Evolutionary conservation across 1,139 yeast genomes (phyloP).

Genomic region (Barnettozyma hawaiiensis): DNA sequence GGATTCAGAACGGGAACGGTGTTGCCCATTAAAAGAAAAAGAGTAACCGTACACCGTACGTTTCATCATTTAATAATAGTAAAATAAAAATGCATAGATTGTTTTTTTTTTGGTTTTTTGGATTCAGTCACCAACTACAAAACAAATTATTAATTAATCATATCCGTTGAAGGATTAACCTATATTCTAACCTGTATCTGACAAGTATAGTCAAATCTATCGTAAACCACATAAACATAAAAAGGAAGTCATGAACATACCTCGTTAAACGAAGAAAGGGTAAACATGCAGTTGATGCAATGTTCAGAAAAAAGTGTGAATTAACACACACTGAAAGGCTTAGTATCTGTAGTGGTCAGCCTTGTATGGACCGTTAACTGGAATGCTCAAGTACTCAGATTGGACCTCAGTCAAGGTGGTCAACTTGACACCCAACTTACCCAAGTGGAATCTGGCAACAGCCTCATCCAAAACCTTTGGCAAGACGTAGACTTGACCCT

Average conservation of each 20-base stretch:
- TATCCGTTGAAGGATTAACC: slow-evolving; percentile 10
- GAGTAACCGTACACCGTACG: too few species aligned
- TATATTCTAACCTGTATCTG: slow-evolving; percentile 3
- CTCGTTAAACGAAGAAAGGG: slow-evolving; percentile 6
- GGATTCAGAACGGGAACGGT: neutral
- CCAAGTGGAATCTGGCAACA: slow-evolving; percentile 96
- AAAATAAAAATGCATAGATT: neutral
- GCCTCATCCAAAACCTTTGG: slow-evolving; percentile 99
- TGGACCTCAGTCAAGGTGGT: slow-evolving; percentile 73
- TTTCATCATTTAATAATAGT: neutral
- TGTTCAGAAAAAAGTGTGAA: slow-evolving; percentile 1
- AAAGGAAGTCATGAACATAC: slow-evolving; percentile 11
- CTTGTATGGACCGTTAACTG: slow-evolving; percentile 96
- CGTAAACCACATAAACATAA: slow-evolving; percentile 4
- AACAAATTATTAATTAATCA: slow-evolving; percentile 1
- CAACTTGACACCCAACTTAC: slow-evolving; percentile 89
- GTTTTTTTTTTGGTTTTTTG: neutral
- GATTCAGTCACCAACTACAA: neutral
- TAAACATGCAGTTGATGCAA: slow-evolving; percentile 22
- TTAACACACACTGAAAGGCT: slow-evolving; percentile 16
- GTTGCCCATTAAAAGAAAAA: neutral
- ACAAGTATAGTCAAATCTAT: slow-evolving; percentile 1
- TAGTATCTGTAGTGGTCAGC: slow-evolving; percentile 98
- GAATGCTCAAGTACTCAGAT: slow-evolving; percentile 93
- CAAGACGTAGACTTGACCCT: slow-evolving; percentile 86